phyloP scores from a whole-genome alignment of 2,329 filamentous ascomycete species.

The Rhynchosporium agropyri region DNA sequence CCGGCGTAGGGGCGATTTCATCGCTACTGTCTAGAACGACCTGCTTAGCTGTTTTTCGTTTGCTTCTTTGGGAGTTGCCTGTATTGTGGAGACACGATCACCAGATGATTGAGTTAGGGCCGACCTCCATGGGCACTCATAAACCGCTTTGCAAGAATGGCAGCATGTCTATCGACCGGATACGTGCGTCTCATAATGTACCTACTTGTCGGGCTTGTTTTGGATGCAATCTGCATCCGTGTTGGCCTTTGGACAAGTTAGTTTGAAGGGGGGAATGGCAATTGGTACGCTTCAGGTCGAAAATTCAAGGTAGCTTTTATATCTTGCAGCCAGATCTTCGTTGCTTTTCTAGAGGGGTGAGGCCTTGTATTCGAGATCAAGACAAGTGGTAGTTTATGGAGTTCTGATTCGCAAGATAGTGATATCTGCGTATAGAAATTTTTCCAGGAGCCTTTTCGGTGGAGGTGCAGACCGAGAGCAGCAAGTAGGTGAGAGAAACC shows the following conservation, averaged over 20 bases:
- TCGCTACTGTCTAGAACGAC: not conserved
- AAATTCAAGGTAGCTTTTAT: not conserved
- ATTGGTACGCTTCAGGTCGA: not conserved
- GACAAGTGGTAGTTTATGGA: not conserved
- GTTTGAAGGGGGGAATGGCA: not conserved
- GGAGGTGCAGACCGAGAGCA: not conserved
- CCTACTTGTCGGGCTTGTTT: not conserved
- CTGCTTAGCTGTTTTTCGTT: too few species aligned
- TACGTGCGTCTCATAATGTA: not conserved
- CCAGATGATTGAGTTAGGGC: not conserved
- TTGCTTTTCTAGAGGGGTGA: too few species aligned
- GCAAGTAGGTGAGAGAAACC: not conserved
- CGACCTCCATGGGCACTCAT: not conserved
- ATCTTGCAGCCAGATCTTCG: not conserved
- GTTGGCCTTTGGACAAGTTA: constrained; percentile 5
- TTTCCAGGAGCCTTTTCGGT: not conserved
- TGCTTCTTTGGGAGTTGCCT: too few species aligned
- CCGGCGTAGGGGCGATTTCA: too few species aligned
- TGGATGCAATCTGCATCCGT: not conserved
- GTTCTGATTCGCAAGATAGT: not conserved
- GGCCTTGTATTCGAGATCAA: not conserved
- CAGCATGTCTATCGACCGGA: not conserved
- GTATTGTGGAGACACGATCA: not conserved
- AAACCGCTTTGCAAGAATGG: too few species aligned
- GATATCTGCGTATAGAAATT: not conserved